These are phyloP conservation scores for Daldinia vernicosa DNA, from an alignment of 495 filamentous ascomycete species.

Conservation along the genomic window DNA sequence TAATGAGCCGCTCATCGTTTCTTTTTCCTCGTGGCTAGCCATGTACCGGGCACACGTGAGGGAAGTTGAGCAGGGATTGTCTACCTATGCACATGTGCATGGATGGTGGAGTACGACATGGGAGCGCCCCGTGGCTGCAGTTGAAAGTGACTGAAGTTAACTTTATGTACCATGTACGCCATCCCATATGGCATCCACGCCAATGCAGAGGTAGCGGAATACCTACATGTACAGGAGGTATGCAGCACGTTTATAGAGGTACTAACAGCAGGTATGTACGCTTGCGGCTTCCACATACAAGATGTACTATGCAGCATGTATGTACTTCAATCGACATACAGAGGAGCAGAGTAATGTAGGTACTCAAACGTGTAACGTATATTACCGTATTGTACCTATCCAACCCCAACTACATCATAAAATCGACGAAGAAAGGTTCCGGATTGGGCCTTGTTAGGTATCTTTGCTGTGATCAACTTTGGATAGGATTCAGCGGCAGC, in stretches of 20 bases:
- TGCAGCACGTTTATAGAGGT: background rate
- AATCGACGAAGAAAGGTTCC: conserved; percentile 14
- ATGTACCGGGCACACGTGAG: conserved; percentile 41
- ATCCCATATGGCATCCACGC: background rate
- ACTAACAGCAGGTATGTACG: background rate
- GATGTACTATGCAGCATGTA: background rate
- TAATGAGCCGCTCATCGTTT: conserved; percentile 36
- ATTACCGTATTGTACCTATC: too few species aligned
- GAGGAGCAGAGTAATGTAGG: background rate
- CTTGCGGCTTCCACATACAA: background rate
- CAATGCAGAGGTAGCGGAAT: conserved; percentile 1
- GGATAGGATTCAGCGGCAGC: conserved; percentile 32
- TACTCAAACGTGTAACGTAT: background rate
- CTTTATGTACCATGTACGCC: conserved; percentile 15
- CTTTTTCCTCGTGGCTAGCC: conserved; percentile 41
- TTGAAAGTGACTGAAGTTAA: conserved; percentile 8
- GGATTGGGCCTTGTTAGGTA: conserved; percentile 15
- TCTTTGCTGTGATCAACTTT: conserved; percentile 13
- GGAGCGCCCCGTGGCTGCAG: conserved; percentile 37
- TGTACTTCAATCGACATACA: background rate
- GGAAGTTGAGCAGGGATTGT: conserved; percentile 36
- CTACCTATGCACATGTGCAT: conserved; percentile 37
- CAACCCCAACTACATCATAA: conserved; percentile 16
- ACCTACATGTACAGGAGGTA: background rate
- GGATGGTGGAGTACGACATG: conserved; percentile 35